These are phyloP conservation scores for Fonsecaea erecta DNA, from an alignment of 2,329 filamentous ascomycete species.

Conservation along the genomic window DNA sequence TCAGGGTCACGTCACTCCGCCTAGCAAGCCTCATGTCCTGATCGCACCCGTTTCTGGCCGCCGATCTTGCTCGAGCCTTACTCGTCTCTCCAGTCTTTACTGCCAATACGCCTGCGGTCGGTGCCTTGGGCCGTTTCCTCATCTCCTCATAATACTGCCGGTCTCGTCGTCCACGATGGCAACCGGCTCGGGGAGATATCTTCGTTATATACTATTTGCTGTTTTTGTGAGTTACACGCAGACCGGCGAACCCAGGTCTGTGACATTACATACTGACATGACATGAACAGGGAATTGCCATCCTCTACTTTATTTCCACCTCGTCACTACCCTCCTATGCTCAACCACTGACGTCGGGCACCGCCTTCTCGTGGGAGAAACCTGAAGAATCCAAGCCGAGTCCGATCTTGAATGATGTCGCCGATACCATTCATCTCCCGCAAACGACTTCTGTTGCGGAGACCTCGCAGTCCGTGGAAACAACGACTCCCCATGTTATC, in stretches of 20 bases:
- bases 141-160: not conserved
- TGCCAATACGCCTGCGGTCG: not conserved
- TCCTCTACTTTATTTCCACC: conserved; percentile 82
- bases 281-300: conserved; percentile 60
- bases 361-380: conserved; percentile 31
- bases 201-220: conserved; percentile 75
- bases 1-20: not conserved
- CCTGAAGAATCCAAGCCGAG: conserved; percentile 16
- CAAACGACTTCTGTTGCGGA: conserved; percentile 19
- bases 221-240: conserved; percentile 70
- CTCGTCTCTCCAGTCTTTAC: conserved; percentile 2
- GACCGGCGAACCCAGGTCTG: not conserved
- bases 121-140: not conserved
- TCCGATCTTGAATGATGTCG: not conserved
- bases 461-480: conserved; percentile 39
- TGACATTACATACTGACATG: conserved; percentile 24
- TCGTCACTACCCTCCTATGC: conserved; percentile 53
- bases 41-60: conserved; percentile 8
- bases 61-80: not conserved
- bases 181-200: conserved; percentile 45
- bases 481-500: conserved; percentile 27
- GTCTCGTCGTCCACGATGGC: conserved; percentile 40
- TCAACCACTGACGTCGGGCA: conserved; percentile 35
- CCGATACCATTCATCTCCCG: conserved; percentile 22
- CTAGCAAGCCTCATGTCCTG: conserved; percentile 5